Base-by-base conservation (phyloP, 2,329 filamentous ascomycete genomes). In the Beauveria sp. region DNA sequence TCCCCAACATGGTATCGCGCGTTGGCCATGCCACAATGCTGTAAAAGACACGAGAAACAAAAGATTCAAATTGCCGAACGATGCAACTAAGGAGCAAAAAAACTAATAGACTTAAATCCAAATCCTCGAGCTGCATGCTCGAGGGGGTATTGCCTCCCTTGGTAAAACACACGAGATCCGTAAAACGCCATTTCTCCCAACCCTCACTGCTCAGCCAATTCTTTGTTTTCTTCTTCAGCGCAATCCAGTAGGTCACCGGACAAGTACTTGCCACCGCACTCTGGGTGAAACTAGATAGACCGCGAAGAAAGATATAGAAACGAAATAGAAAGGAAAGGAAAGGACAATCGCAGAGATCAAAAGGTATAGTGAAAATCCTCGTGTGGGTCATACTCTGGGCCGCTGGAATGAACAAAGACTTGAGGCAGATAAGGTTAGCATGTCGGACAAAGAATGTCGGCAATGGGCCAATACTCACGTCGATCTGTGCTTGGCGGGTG, bases 331-430 rank as follows among this genome's bases (percentile, higher is more conserved):
- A 20, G 16, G 14, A 22, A 34, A 26, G 20, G 51, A 46, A 9
- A 28, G 16, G 48, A 55, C 10, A 34, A 20, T 7, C 26, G 40
- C 18, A 24, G 2, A 6, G 7, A 50, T 61, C 40, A 61, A 22
- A 61, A 61, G 8, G 59, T 46, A 18, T 22, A 61, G 37, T 61
- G 59, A 18, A 56, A 61, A 41, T 61, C 53, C 24, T 61, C 46
- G 14, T 55, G 40, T 40, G 59, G 44, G 26, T 61, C 53, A 20
- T 56, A 53, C 26, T 56, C 53, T 5, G 40, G 9, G 9, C 41
- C 12, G 28, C 26, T 44, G 3, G 26, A 46, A 34, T 41, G 16
- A 18, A 14, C 40, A 59, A 53, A 53, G 16, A n/a, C 56, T 52
- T 24, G 1, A 5, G 2, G 8, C 3, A n/a, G 8, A 26, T n/a